Base-by-base conservation (phyloP, 306 rosid genomes). In the Cucumis cinereus region DNA sequence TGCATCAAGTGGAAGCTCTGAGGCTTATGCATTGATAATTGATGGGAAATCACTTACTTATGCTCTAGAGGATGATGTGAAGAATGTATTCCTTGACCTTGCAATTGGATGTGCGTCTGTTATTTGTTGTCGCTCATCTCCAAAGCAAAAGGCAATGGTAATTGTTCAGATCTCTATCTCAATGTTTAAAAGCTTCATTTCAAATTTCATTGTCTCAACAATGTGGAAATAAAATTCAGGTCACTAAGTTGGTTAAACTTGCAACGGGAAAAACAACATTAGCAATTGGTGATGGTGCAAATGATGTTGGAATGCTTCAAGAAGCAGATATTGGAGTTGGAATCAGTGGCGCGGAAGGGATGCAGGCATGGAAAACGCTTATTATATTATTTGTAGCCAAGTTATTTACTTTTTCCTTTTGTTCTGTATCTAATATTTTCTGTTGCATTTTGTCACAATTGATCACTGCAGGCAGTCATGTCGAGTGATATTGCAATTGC, bases 221-320 rank as follows among this genome's bases (percentile, higher is more conserved):
- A 41, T 59, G 19, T 35, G 20, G 9, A 45, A 41, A 45, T 13
- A 52, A 64, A n/a, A 62, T 16, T n/a, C 80, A 95, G 99, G 99
- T 95, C 54, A 90, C 99, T 58, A 90, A 91, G 80, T 88, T 95
- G 8, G 99, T 95, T 38, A 95, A 92, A 86, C 83, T 83, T 82
- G 92, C 91, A 79, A 90, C 92, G 56, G 92, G 98, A 23, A 95
- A 88, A 88, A 95, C 98, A 30, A 95, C 98, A 26, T 87, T 95
- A 79, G 99, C 97, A 16, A 87, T 95, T 19, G 99, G 99, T 33
- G 99, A 95, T 82, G 99, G 99, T 59, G 99, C 98, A 78, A 95
- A 95, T 84, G 99, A 95, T 84, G 99, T 95, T 49, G 98, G 99
- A 75, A 95, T 95, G 99, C 96, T 95, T 85, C 99, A 95, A 89